phyloP scores from a whole-genome alignment of 176 grass and related monocot species.

The Ananas comosus region DNA sequence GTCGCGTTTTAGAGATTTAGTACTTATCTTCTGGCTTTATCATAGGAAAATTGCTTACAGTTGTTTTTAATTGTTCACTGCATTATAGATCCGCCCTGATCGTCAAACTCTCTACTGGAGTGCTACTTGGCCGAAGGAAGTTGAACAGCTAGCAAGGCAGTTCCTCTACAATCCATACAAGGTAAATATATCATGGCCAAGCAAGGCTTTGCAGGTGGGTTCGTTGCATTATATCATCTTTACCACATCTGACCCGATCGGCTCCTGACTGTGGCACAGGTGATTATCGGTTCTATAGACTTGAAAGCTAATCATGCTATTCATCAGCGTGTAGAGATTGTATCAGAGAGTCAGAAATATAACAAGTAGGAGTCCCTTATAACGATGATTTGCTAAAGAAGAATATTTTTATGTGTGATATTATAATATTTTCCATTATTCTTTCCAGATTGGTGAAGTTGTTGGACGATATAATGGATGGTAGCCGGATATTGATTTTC shows the following conservation, averaged over 20 bases:
- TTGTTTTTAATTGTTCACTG: neutral
- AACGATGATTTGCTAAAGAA: neutral
- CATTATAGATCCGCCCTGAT: slow-evolving; percentile 84
- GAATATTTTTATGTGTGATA: neutral
- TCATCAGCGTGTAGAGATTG: slow-evolving; percentile 79
- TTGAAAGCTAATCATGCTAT: slow-evolving; percentile 99
- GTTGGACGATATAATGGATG: slow-evolving; percentile 98
- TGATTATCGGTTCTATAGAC: slow-evolving; percentile 88
- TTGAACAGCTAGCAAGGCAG: slow-evolving; percentile 81
- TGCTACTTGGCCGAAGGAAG: slow-evolving; percentile 97
- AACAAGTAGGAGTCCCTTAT: slow-evolving; percentile 67
- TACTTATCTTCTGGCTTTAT: neutral
- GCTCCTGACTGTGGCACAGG: slow-evolving; percentile 33
- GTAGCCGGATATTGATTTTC: slow-evolving; percentile 89
- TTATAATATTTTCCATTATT: neutral
- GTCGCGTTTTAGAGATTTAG: neutral
- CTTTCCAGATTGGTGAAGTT: slow-evolving; percentile 79
- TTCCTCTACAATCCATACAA: slow-evolving; percentile 94
- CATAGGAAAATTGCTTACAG: neutral
- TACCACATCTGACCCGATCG: slow-evolving; percentile 21
- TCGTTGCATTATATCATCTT: slow-evolving; percentile 11
- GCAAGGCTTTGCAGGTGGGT: slow-evolving; percentile 10
- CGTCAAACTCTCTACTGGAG: slow-evolving; percentile 98
- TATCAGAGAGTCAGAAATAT: slow-evolving; percentile 98
- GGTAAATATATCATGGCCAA: slow-evolving; percentile 29